Conservation (phyloP, 2,329 filamentous ascomycete genomes). For the Reticulascus tulasneorum region DNA sequence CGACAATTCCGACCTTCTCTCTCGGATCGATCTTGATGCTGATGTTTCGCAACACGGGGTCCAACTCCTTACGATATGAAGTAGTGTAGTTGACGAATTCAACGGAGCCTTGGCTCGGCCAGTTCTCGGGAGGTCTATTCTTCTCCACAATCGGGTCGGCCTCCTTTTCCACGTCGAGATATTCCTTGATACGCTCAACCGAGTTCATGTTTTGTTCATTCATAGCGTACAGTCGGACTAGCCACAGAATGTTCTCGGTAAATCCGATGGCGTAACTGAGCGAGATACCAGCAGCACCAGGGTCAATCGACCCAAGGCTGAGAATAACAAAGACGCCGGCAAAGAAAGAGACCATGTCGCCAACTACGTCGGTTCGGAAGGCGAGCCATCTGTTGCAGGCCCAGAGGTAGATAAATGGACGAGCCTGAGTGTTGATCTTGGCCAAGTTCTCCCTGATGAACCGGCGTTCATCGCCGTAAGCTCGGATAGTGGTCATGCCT, state of each 20-base stretch:
- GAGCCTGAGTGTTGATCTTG: slow-evolving; percentile 84
- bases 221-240: slow-evolving; percentile 86
- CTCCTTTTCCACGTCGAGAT: slow-evolving; percentile 93
- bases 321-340: slow-evolving; percentile 86
- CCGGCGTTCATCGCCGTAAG: slow-evolving; percentile 88
- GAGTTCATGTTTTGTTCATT: slow-evolving; percentile 99
- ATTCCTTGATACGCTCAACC: slow-evolving; percentile 95
- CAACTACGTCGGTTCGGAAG: slow-evolving; percentile 84
- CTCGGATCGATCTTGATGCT: slow-evolving; percentile 80
- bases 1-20: slow-evolving; percentile 95
- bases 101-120: slow-evolving; percentile 82
- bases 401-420: slow-evolving; percentile 96
- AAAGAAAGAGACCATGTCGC: slow-evolving; percentile 89
- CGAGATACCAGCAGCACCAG: slow-evolving; percentile 88
- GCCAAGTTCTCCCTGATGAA: slow-evolving; percentile 89
- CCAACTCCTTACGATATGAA: slow-evolving; percentile 81
- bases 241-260: slow-evolving; percentile 94
- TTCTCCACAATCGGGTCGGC: slow-evolving; percentile 73
- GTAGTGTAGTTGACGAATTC: slow-evolving; percentile 89
- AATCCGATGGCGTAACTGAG: slow-evolving; percentile 96
- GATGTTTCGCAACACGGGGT: slow-evolving; percentile 77
- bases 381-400: slow-evolving; percentile 95
- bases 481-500: slow-evolving; percentile 93
- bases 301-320: slow-evolving; percentile 77
- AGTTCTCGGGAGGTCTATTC: slow-evolving; percentile 71